phyloP scores from a whole-genome alignment of 148 eudicot genomes.

The Linanthus parryae region DNA sequence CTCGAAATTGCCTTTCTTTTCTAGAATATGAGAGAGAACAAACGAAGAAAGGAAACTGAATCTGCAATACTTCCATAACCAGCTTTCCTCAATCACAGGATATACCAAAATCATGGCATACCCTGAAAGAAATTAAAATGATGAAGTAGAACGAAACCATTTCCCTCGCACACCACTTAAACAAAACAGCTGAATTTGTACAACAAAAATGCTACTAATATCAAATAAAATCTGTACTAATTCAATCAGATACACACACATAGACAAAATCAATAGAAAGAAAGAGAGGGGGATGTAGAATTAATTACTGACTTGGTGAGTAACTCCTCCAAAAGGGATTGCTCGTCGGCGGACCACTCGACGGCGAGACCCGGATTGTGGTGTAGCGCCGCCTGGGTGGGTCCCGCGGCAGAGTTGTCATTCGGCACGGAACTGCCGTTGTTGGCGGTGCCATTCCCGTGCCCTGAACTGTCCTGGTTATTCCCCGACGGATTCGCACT shows the following conservation, averaged over 20 bases:
- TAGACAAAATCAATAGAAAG: background rate
- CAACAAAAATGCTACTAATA: too few relatives aligned
- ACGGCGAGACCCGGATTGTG: constrained; percentile 70
- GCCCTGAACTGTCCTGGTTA: constrained; percentile 24
- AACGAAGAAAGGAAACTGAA: too few relatives aligned
- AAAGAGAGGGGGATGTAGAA: background rate
- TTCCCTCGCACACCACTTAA: too few relatives aligned
- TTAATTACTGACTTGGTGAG: constrained; percentile 49
- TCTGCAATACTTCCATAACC: too few relatives aligned
- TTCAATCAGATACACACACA: background rate
- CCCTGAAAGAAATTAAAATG: too few relatives aligned
- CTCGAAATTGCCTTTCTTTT: too few relatives aligned
- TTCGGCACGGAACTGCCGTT: constrained; percentile 31
- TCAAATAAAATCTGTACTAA: background rate
- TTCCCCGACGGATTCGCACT: constrained; percentile 57
- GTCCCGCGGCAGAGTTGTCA: constrained; percentile 46
- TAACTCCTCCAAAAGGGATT: constrained; percentile 59
- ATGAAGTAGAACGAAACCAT: too few relatives aligned
- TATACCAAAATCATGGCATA: too few relatives aligned
- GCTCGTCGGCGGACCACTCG: constrained; percentile 81
- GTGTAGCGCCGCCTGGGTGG: constrained; percentile 41
- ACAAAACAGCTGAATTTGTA: too few relatives aligned
- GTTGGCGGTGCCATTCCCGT: constrained; percentile 19
- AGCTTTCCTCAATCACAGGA: too few relatives aligned
- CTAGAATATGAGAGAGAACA: too few relatives aligned